phyloP scores from a whole-genome alignment of 1,284 basidiomycete genomes.

The Irpex sp. region DNA sequence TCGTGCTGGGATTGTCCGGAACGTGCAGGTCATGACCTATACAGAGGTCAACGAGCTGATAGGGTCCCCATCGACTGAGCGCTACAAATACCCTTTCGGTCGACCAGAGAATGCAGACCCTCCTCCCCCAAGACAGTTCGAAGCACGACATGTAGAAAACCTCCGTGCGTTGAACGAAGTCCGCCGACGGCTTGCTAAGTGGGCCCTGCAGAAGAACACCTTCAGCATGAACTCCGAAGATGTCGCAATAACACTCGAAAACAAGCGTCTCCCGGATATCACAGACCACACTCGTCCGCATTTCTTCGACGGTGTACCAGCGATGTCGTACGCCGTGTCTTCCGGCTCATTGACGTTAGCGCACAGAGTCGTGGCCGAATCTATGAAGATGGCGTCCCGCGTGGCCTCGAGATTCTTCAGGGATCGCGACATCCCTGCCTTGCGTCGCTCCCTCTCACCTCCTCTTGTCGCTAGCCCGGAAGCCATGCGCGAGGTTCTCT shows the following conservation, averaged over 20 bases:
- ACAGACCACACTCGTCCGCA: slow-evolving; percentile 22
- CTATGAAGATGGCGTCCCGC: slow-evolving; percentile 82
- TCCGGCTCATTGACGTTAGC: slow-evolving; percentile 30
- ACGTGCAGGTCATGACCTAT: slow-evolving; percentile 70
- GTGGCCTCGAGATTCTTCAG: slow-evolving; percentile 72
- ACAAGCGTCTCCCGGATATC: slow-evolving; percentile 18
- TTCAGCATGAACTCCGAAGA: neutral
- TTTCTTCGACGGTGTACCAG: slow-evolving; percentile 55
- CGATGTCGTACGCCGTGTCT: slow-evolving; percentile 46
- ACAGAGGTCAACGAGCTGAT: slow-evolving; percentile 61
- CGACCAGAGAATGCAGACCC: neutral
- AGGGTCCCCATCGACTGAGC: slow-evolving; percentile 21
- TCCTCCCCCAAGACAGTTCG: neutral
- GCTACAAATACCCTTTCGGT: slow-evolving; percentile 41
- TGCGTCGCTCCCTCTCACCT: slow-evolving; percentile 48
- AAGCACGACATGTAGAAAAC: neutral
- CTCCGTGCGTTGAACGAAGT: slow-evolving; percentile 10
- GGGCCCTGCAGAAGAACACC: neutral
- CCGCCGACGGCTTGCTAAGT: slow-evolving; percentile 4
- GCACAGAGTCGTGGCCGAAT: slow-evolving; percentile 67
- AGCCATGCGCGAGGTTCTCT: slow-evolving; percentile 22
- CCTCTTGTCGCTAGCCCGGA: slow-evolving; percentile 22
- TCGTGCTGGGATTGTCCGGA: slow-evolving; percentile 68
- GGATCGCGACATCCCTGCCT: slow-evolving; percentile 59
- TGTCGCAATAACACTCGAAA: slow-evolving; percentile 13